Evolutionary conservation across 169 alveolate species (phyloP), one percentile per base, ranked within the genome.

Genomic region (Plasmodium fragile): DNA sequence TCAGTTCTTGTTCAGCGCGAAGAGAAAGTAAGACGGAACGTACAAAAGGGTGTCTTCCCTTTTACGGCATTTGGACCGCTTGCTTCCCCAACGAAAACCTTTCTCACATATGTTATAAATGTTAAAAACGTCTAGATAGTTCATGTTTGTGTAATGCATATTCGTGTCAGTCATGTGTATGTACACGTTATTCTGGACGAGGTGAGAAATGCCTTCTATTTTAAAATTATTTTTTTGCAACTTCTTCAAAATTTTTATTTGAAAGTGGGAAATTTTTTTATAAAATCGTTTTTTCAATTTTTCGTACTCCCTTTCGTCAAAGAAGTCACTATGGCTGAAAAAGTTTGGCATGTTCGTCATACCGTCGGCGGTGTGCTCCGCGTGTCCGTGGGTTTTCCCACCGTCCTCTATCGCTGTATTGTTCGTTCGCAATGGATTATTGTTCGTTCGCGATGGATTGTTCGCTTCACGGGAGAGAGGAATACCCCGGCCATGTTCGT

Each of bases 31-130:
- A 2, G 93, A 87, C 53, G 93, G 93, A 39, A 87, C 72, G 22
- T 87, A 87, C 81, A 87, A 59, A 79, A 77, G 73, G 32, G 65
- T 41, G 22, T 59, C 16, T 34, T 55, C 71, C 49, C 49, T 69
- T 59, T 41, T 79, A 11, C 59, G 43, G 8, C 34, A 7, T 34
- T 52, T 87, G 39, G 18, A 25, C 8, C 11, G 41, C 81, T 25
- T 77, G 3, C 79, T 2, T 16, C 45, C 52, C 6, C n/a, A 59
- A 65, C 55, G 59, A 5, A 41, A 34, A 30, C 34, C 53, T 2
- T 87, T 87, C 34, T 77, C 93, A 87, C 93, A 87, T 3, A 87
- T 87, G 41, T 87, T 87, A 78, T 36, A 87, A 87, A 87, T 77
- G 83, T 87, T 87, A 7, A 43, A 78, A 10, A 45, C 81, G 36